A percentile compares a stretch with the other conserved stretches of the same genome.
Evolutionary conservation across 2,329 filamentous ascomycete species (phyloP).

Genomic region (Colletotrichum liriopes): DNA sequence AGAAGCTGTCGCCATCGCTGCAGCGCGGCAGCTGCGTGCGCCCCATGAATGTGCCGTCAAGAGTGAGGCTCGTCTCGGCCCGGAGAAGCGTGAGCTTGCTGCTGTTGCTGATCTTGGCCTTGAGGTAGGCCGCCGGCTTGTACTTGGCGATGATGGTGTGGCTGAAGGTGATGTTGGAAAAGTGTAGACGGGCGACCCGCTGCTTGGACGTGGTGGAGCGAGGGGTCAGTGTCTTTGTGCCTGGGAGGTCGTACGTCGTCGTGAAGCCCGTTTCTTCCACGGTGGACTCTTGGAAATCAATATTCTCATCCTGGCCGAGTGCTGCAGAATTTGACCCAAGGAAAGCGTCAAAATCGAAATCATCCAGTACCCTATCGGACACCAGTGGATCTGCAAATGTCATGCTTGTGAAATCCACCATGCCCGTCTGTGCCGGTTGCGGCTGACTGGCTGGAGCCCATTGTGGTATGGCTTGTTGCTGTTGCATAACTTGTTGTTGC

Average conservation of each 20-base stretch:
- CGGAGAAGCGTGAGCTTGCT: constrained; percentile 70
- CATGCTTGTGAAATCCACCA: too few species aligned
- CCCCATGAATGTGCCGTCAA: constrained; percentile 76
- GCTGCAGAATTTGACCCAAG: not conserved
- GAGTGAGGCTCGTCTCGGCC: constrained; percentile 70
- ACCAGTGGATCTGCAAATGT: too few species aligned
- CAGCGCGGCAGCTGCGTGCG: constrained; percentile 70
- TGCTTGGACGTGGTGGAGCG: constrained; percentile 69
- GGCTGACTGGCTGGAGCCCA: too few species aligned
- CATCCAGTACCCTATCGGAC: too few species aligned
- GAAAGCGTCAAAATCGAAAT: too few species aligned
- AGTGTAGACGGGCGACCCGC: constrained; percentile 70
- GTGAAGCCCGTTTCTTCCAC: constrained; percentile 74
- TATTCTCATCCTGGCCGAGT: constrained; percentile 45
- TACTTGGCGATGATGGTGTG: constrained; percentile 75
- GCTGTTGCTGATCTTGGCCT: constrained; percentile 69
- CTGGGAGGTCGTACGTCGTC: constrained; percentile 73
- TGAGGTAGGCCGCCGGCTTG: constrained; percentile 72
- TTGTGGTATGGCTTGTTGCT: too few species aligned
- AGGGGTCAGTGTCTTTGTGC: constrained; percentile 69
- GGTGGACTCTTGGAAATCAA: constrained; percentile 66
- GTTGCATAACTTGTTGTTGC: not conserved
- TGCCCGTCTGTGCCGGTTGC: too few species aligned
- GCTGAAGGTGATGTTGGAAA: constrained; percentile 67
- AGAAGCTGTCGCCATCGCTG: constrained; percentile 68